Evolutionary conservation across 2,329 filamentous ascomycete species (phyloP).

Genomic region (Capronia americana): DNA sequence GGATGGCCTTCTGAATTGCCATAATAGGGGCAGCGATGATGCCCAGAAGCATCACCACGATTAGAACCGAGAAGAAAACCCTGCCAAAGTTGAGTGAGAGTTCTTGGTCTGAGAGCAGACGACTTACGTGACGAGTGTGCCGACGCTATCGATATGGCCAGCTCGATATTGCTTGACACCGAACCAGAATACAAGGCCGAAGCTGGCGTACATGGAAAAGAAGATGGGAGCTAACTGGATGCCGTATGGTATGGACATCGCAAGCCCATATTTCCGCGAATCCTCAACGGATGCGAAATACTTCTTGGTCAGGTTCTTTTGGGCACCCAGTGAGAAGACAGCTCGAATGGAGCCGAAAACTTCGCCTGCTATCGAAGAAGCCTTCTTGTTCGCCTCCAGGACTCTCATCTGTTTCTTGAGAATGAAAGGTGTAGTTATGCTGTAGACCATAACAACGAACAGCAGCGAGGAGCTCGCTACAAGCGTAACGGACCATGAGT

Average conservation of each 20-base stretch:
- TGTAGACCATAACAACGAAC: constrained; percentile 47
- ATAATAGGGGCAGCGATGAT: constrained; percentile 46
- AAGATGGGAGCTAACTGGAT: constrained; percentile 46
- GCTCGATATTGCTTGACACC: constrained; percentile 46
- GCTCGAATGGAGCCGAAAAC: constrained; percentile 52
- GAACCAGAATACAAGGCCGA: constrained; percentile 49
- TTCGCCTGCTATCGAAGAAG: constrained; percentile 54
- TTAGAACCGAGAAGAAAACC: constrained; percentile 50
- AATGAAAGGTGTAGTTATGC: constrained; percentile 44
- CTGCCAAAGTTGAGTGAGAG: constrained; percentile 34
- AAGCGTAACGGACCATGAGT: constrained; percentile 60
- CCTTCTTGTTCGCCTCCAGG: constrained; percentile 46
- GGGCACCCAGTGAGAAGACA: constrained; percentile 53
- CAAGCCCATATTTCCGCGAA: constrained; percentile 44
- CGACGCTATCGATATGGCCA: constrained; percentile 45
- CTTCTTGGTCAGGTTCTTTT: constrained; percentile 46
- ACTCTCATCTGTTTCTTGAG: constrained; percentile 40
- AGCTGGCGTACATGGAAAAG: constrained; percentile 48
- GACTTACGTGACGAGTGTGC: constrained; percentile 48
- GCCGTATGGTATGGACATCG: constrained; percentile 42
- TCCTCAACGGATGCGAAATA: constrained; percentile 49
- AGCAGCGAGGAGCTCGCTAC: constrained; percentile 56
- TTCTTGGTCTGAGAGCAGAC: too few relatives aligned
- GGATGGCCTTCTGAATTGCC: constrained; percentile 68
- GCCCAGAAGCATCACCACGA: constrained; percentile 51